Evolutionary conservation across 345 rosid genomes (phyloP).

Genomic region (Eucalyptus virginea): DNA sequence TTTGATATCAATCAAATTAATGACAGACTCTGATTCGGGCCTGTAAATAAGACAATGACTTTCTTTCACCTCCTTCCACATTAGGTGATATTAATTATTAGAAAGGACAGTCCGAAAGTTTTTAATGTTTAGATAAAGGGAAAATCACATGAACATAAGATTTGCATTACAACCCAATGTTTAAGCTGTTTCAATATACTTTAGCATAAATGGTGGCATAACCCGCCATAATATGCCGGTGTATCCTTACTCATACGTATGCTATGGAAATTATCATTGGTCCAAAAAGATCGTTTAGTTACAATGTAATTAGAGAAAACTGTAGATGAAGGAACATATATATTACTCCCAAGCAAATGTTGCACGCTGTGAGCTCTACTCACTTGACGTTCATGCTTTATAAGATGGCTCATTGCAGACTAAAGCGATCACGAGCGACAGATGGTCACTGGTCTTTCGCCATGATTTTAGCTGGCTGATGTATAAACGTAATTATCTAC

Average conservation of each 20-base stretch:
- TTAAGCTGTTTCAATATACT: background rate
- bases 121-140: rapidly evolving
- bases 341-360: background rate
- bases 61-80: background rate
- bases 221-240: background rate
- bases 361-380: background rate
- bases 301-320: background rate
- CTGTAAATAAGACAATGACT: background rate
- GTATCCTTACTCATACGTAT: background rate
- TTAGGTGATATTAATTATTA: background rate
- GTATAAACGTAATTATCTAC: background rate
- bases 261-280: background rate
- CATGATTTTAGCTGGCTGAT: background rate
- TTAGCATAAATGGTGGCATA: background rate
- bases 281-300: background rate
- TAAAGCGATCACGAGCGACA: background rate
- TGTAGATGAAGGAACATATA: background rate
- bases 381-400: background rate
- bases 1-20: background rate
- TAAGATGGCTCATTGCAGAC: background rate
- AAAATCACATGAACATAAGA: background rate
- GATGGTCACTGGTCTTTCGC: background rate
- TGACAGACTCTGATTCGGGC: background rate
- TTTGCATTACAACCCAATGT: background rate
- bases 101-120: background rate